These are phyloP conservation scores for Atkinsonella hypoxylon DNA, from an alignment of 2,329 filamentous ascomycete species.

Conservation along the genomic window DNA sequence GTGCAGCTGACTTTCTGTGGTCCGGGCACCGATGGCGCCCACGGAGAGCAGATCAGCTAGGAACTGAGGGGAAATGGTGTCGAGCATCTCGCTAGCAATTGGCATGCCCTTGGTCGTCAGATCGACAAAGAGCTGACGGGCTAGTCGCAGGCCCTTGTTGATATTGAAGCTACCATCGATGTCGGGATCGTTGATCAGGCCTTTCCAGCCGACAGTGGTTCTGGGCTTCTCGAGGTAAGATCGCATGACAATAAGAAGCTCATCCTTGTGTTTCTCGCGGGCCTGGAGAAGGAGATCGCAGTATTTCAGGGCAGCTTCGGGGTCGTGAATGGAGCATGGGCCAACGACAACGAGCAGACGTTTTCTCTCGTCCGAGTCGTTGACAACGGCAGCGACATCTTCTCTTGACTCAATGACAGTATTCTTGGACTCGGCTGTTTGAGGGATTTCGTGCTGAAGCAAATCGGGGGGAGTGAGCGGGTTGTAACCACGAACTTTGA, in stretches of 20 bases:
- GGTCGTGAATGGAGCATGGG: constrained; percentile 96
- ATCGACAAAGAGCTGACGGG: constrained; percentile 87
- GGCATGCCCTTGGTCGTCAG: constrained; percentile 81
- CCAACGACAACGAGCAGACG: constrained; percentile 86
- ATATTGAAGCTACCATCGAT: constrained; percentile 97
- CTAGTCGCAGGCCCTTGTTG: constrained; percentile 91
- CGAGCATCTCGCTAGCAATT: constrained; percentile 95
- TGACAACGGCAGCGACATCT: constrained; percentile 61
- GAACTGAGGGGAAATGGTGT: constrained; percentile 97
- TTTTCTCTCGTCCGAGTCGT: constrained; percentile 65
- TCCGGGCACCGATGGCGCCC: constrained; percentile 88
- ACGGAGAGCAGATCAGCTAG: constrained; percentile 91
- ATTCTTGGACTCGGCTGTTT: constrained; percentile 43
- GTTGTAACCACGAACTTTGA: constrained; percentile 73
- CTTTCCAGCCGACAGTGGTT: constrained; percentile 98
- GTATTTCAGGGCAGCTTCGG: constrained; percentile 78
- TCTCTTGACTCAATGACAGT: constrained; percentile 61
- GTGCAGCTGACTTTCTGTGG: constrained; percentile 93
- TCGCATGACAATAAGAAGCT: constrained; percentile 87
- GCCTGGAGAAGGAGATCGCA: constrained; percentile 64
- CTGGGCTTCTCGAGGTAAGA: constrained; percentile 98
- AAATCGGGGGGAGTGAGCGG: constrained; percentile 86
- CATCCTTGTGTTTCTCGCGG: constrained; percentile 65
- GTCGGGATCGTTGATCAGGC: constrained; percentile 96
- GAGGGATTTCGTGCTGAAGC: constrained; percentile 81